A percentile compares a stretch with the other conserved stretches of the same genome.
phyloP scores from a whole-genome alignment of 2,329 filamentous ascomycete genomes.

The Zopfia rhizophila region DNA sequence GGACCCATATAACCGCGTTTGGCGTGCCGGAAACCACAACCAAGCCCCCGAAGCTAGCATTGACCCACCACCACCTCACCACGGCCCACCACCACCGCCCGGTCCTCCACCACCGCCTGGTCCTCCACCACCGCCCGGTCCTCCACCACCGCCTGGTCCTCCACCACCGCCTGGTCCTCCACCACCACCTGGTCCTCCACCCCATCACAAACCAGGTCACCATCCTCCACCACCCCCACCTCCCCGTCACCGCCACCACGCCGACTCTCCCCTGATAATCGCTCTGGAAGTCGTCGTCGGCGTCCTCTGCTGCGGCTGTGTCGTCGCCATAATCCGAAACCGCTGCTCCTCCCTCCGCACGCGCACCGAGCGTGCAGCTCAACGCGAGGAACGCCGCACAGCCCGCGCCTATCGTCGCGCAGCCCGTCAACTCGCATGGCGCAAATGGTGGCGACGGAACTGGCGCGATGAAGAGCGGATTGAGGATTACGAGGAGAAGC shows the following conservation, averaged over 20 bases:
- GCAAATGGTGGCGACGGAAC: conserved; percentile 61
- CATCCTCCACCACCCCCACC: conserved; percentile 3
- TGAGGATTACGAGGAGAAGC: conserved; percentile 63
- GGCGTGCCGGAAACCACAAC: conserved; percentile 24
- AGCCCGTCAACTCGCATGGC: conserved; percentile 62
- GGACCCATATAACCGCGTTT: conserved; percentile 33
- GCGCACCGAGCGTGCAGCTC: conserved; percentile 63
- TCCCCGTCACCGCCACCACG: conserved; percentile 13
- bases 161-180: conserved; percentile 9
- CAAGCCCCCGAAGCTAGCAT: conserved; percentile 25
- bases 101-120: conserved; percentile 2
- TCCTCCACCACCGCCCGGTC: not conserved
- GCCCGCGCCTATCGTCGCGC: conserved; percentile 64
- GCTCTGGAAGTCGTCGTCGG: conserved; percentile 57
- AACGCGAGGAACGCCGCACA: conserved; percentile 64
- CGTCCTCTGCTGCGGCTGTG: conserved; percentile 56
- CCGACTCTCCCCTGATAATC: conserved; percentile 47
- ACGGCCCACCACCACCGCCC: conserved; percentile 6
- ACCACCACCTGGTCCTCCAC: conserved; percentile 23
- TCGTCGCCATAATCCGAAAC: conserved; percentile 57
- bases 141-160: not conserved
- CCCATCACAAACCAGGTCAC: conserved; percentile 8
- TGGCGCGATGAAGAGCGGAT: conserved; percentile 45
- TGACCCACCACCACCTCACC: conserved; percentile 8
- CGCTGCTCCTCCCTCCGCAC: conserved; percentile 62